Evolutionary conservation across 1,139 yeast genomes (phyloP), one percentile per base, ranked within the genome.

Genomic region (Suhomyces guaymorum): DNA sequence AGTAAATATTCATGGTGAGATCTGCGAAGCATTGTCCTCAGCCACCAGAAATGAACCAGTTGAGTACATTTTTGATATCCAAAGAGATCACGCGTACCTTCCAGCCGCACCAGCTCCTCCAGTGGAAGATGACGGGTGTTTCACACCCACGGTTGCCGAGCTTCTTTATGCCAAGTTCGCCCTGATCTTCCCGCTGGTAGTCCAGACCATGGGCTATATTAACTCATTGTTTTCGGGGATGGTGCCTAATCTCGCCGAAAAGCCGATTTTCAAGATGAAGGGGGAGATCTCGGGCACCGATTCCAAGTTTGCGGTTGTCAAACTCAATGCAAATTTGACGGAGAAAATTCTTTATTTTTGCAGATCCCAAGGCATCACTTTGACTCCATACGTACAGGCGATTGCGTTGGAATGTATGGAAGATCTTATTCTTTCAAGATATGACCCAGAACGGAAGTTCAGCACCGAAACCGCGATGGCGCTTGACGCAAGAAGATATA

Each of bases 301-400:
- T n/a, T 14, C 21, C 15, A 41, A 38, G 15, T 42, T 30, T 26
- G 32, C 35, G 25, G 26, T 44, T 2, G 16, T 46, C 7, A 37
- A 35, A 7, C 44, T 47, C 20, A 15, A 33, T 5, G 34, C 42
- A 10, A 19, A 9, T 6, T 21, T 26, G 19, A 13, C 22, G 7
- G 26, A 26, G 21, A 26, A 31, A 8, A 23, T 44, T 5, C 30
- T 28, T 9, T 13, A 15, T 4, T 31, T 26, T 17, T 43, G 47
- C 27, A 36, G 38, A 10, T n/a, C 14, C 10, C 24, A 39, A 7
- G 28, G 30, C 5, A 15, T 36, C 14, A 41, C 43, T 1, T 24
- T 44, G 29, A 41, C 45, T 3, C 41, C 46, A 6, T 35, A 35
- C 26, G 29, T 44, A n/a, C 42, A 43, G 12, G 27, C 43, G 1